phyloP scores from a whole-genome alignment of 495 filamentous ascomycete species.

The Penicillium manginii region DNA sequence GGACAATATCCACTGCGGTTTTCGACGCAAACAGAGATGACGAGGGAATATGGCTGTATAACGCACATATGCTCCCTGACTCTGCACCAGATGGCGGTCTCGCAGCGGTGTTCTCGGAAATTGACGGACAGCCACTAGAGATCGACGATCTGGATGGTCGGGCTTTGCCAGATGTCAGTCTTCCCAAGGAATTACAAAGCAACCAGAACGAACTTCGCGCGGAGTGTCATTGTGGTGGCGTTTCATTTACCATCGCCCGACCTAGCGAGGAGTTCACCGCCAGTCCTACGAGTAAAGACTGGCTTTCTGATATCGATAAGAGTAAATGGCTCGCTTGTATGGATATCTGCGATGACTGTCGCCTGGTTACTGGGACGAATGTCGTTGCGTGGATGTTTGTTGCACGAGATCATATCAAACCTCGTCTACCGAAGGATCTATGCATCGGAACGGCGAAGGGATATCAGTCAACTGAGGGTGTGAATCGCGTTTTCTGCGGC shows the following conservation, averaged over 20 bases:
- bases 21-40: slow-evolving; percentile 32
- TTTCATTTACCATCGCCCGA: slow-evolving; percentile 44
- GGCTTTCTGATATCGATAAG: slow-evolving; percentile 43
- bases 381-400: slow-evolving; percentile 52
- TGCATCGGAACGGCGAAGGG: slow-evolving; percentile 49
- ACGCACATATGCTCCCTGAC: slow-evolving; percentile 43
- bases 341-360: slow-evolving; percentile 58
- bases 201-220: slow-evolving; percentile 27
- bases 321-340: slow-evolving; percentile 44
- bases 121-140: slow-evolving; percentile 29
- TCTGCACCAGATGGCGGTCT: slow-evolving; percentile 52
- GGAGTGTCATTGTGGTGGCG: slow-evolving; percentile 56
- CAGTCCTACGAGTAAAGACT: slow-evolving; percentile 35
- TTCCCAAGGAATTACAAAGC: neutral
- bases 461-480: slow-evolving; percentile 48
- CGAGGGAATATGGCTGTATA: slow-evolving; percentile 35
- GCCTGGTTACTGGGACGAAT: slow-evolving; percentile 47
- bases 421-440: slow-evolving; percentile 30
- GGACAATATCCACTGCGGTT: slow-evolving; percentile 37
- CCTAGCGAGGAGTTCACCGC: slow-evolving; percentile 34
- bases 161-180: neutral
- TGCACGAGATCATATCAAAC: slow-evolving; percentile 24
- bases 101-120: slow-evolving; percentile 34
- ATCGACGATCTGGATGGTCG: slow-evolving; percentile 21
- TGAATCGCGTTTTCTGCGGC: slow-evolving; percentile 56